phyloP scores from a whole-genome alignment of 2,329 filamentous ascomycete species.

The Lecanoromycetidae sp. region DNA sequence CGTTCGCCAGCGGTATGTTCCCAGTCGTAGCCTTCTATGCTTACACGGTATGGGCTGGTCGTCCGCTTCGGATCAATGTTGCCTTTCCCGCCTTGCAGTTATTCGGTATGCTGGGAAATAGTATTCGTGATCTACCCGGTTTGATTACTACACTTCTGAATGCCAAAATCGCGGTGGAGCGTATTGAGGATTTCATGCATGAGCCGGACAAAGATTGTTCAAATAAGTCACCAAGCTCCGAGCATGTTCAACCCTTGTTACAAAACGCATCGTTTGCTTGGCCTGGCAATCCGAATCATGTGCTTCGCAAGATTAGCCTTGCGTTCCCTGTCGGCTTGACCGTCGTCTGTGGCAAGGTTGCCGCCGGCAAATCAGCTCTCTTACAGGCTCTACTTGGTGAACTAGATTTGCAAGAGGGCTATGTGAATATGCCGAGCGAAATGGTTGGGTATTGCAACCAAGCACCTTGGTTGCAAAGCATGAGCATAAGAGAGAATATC shows the following conservation, averaged over 20 bases:
- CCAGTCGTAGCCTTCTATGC: conserved; percentile 71
- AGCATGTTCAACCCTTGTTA: conserved; percentile 35
- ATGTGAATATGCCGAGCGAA: conserved; percentile 41
- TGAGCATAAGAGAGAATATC: conserved; percentile 58
- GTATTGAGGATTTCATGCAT: conserved; percentile 75
- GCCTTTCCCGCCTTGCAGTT: conserved; percentile 79
- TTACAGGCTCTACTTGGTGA: conserved; percentile 49
- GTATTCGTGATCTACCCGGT: conserved; percentile 60
- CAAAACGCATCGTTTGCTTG: conserved; percentile 62
- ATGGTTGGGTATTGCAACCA: conserved; percentile 54
- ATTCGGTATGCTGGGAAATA: conserved; percentile 62
- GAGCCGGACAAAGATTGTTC: conserved; percentile 64
- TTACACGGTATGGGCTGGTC: conserved; percentile 60
- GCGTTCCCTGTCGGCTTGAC: conserved; percentile 46
- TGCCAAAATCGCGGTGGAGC: conserved; percentile 65
- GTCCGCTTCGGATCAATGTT: conserved; percentile 61
- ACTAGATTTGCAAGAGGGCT: conserved; percentile 41
- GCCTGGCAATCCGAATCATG: conserved; percentile 52
- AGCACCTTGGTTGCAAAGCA: conserved; percentile 56
- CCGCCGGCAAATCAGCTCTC: conserved; percentile 50
- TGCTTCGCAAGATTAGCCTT: conserved; percentile 43
- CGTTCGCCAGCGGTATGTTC: conserved; percentile 60
- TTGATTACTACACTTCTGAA: conserved; percentile 69
- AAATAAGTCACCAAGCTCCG: conserved; percentile 26
- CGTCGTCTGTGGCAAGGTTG: conserved; percentile 52